Evolutionary conservation across 163 green algal species (phyloP).

Genomic region (Scenedesmus sp.): DNA sequence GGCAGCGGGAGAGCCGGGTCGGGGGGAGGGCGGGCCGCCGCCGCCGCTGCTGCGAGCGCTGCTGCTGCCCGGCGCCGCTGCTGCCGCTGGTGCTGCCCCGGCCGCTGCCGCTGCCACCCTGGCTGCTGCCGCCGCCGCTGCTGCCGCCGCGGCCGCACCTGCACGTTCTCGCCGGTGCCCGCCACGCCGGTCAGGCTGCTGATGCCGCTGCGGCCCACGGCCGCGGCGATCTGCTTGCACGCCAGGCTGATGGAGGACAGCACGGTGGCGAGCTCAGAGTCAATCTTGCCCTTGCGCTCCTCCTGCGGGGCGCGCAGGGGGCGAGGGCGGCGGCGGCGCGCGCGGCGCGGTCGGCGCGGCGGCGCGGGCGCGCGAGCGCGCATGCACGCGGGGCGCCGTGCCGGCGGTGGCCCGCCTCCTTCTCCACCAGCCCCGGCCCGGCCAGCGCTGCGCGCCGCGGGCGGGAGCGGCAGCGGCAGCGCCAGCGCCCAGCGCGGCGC

Average conservation of each 20-base stretch:
- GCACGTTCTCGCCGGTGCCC: conserved; percentile 44
- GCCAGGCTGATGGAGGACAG: conserved; percentile 93
- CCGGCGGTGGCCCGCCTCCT: not conserved
- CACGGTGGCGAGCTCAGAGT: conserved; percentile 93
- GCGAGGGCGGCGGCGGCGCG: too few relatives aligned
- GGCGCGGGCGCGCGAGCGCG: not conserved
- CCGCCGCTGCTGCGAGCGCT: not conserved
- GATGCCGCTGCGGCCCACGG: conserved; percentile 94
- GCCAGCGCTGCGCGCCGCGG: not conserved
- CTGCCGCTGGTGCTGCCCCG: not conserved
- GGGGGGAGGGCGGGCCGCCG: not conserved
- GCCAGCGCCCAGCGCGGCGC: too few relatives aligned
- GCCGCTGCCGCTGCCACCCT: not conserved
- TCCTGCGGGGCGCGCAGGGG: conserved; percentile 63
- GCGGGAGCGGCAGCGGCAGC: too few relatives aligned
- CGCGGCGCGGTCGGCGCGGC: too few relatives aligned
- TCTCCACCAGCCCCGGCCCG: not conserved
- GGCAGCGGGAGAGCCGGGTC: too few relatives aligned
- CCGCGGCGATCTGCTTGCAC: conserved; percentile 98
- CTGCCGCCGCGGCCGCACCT: not conserved
- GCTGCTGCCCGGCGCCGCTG: conserved; percentile 5
- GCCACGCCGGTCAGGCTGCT: conserved; percentile 67
- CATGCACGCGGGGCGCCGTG: not conserved
- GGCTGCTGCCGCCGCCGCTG: not conserved
- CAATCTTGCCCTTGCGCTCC: conserved; percentile 85